These are phyloP conservation scores for Hemileccinum rubropunctum DNA, from an alignment of 768 basidiomycete genomes.

Conservation along the genomic window DNA sequence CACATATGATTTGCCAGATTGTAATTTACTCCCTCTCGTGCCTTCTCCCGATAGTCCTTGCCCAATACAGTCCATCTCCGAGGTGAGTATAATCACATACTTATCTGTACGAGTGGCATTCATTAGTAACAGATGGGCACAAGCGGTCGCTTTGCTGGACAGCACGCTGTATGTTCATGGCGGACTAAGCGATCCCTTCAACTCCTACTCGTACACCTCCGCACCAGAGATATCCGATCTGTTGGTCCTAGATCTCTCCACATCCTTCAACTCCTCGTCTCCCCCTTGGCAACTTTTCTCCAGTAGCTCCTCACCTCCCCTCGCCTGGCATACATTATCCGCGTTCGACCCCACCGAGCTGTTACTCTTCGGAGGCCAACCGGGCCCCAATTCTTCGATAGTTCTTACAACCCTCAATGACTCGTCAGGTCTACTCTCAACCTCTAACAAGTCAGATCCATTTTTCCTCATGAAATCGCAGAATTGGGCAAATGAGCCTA, in stretches of 20 bases:
- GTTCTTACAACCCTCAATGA: slow-evolving; percentile 53
- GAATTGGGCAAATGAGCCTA: slow-evolving; percentile 65
- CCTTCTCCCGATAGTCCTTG: slow-evolving; percentile 13
- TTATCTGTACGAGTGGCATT: neutral
- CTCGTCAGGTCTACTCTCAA: slow-evolving; percentile 59
- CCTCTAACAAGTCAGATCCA: slow-evolving; percentile 37
- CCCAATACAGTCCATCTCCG: slow-evolving; percentile 25
- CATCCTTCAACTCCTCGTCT: slow-evolving; percentile 53
- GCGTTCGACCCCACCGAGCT: slow-evolving; percentile 52
- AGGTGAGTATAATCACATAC: slow-evolving; percentile 15
- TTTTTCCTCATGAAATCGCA: slow-evolving; percentile 45
- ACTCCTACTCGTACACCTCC: slow-evolving; percentile 66
- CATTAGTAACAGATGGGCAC: slow-evolving; percentile 71
- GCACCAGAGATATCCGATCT: slow-evolving; percentile 74
- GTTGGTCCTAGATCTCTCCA: slow-evolving; percentile 61
- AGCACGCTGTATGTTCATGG: slow-evolving; percentile 71
- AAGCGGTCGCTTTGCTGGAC: slow-evolving; percentile 58
- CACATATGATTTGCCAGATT: slow-evolving; percentile 11
- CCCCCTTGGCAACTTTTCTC: slow-evolving; percentile 70
- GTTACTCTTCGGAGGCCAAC: slow-evolving; percentile 76
- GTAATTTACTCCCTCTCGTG: slow-evolving; percentile 8
- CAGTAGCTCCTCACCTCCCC: slow-evolving; percentile 49
- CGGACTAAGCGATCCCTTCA: slow-evolving; percentile 72
- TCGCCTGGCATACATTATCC: slow-evolving; percentile 81
- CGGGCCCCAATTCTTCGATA: slow-evolving; percentile 54